Conservation (phyloP, 805 yeast genomes). For the Sporopachydermia quercuum region DNA sequence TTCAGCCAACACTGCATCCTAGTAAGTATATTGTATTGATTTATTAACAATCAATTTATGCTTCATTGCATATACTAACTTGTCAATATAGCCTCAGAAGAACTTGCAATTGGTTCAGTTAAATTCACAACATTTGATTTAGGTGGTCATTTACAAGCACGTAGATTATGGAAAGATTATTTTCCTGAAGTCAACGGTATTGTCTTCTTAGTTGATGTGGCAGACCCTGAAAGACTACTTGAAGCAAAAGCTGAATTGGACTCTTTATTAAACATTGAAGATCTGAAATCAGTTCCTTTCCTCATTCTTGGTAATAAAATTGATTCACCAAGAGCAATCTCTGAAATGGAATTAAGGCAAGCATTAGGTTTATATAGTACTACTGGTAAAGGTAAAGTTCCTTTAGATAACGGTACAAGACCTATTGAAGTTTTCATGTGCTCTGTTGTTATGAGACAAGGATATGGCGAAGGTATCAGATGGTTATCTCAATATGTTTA, state of each 20-base stretch:
- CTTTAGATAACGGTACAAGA: slow-evolving; percentile 54
- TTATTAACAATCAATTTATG: background rate
- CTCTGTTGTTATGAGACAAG: slow-evolving; percentile 96
- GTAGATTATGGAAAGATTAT: slow-evolving; percentile 98
- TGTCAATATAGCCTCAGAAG: slow-evolving; percentile 92
- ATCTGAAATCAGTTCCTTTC: slow-evolving; percentile 79
- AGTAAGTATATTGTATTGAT: slow-evolving; percentile 12
- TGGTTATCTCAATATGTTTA: slow-evolving; percentile 95
- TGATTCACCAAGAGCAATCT: slow-evolving; percentile 85
- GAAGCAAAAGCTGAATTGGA: slow-evolving; percentile 94
- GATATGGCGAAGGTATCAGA: slow-evolving; percentile 96
- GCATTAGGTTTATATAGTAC: slow-evolving; percentile 79
- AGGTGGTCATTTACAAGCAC: slow-evolving; percentile 97
- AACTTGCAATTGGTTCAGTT: slow-evolving; percentile 88
- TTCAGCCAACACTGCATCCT: slow-evolving; percentile 97
- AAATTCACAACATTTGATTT: slow-evolving; percentile 95
- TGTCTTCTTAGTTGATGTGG: slow-evolving; percentile 92
- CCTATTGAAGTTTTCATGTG: slow-evolving; percentile 97
- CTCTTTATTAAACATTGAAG: slow-evolving; percentile 84
- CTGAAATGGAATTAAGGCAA: slow-evolving; percentile 85
- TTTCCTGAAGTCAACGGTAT: slow-evolving; percentile 99
- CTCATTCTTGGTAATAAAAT: slow-evolving; percentile 92
- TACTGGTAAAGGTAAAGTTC: slow-evolving; percentile 76
- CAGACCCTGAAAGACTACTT: slow-evolving; percentile 87
- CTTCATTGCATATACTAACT: slow-evolving; percentile 1